Percentiles rank a stretch among this genome's conserved stretches.
These are phyloP conservation scores for Allantophomopsis cytisporea DNA, from an alignment of 2,329 filamentous ascomycete species.

Conservation along the genomic window DNA sequence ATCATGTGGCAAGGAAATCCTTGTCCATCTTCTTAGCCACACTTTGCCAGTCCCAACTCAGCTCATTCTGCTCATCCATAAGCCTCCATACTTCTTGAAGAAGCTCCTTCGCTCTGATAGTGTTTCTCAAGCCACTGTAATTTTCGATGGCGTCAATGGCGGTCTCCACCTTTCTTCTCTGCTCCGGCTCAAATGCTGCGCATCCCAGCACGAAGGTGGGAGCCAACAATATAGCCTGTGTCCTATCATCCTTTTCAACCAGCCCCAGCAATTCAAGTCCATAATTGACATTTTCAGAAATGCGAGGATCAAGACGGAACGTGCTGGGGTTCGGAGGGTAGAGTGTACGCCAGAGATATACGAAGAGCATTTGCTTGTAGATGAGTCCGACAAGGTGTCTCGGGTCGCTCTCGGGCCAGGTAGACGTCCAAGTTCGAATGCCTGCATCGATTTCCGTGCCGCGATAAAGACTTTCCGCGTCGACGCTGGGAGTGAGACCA, in stretches of 20 bases:
- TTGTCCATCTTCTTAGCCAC: slow-evolving; percentile 37
- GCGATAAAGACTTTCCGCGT: slow-evolving; percentile 58
- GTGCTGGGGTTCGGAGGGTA: slow-evolving; percentile 32
- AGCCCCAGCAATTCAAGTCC: slow-evolving; percentile 38
- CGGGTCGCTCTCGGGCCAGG: slow-evolving; percentile 41
- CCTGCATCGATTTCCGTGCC: slow-evolving; percentile 65
- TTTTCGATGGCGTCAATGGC: slow-evolving; percentile 36
- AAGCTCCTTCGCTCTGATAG: slow-evolving; percentile 36
- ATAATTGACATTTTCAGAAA: slow-evolving; percentile 41
- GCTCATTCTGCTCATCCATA: slow-evolving; percentile 44
- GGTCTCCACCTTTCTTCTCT: slow-evolving; percentile 36
- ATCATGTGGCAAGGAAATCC: slow-evolving; percentile 32
- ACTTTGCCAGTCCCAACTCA: slow-evolving; percentile 49
- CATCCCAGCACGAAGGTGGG: slow-evolving; percentile 47
- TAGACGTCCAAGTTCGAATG: slow-evolving; percentile 62
- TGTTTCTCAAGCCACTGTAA: slow-evolving; percentile 47
- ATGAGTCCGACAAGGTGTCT: slow-evolving; percentile 40
- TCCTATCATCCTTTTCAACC: slow-evolving; percentile 42
- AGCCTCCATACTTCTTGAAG: slow-evolving; percentile 45
- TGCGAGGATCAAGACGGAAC: slow-evolving; percentile 26
- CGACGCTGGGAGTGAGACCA: slow-evolving; percentile 52
- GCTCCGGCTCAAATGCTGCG: slow-evolving; percentile 37
- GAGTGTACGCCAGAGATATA: slow-evolving; percentile 48
- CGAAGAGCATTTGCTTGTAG: slow-evolving; percentile 54
- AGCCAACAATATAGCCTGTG: slow-evolving; percentile 44